phyloP scores from a whole-genome alignment of 73 alveolate species.

The Paramecium tetraurelia region DNA sequence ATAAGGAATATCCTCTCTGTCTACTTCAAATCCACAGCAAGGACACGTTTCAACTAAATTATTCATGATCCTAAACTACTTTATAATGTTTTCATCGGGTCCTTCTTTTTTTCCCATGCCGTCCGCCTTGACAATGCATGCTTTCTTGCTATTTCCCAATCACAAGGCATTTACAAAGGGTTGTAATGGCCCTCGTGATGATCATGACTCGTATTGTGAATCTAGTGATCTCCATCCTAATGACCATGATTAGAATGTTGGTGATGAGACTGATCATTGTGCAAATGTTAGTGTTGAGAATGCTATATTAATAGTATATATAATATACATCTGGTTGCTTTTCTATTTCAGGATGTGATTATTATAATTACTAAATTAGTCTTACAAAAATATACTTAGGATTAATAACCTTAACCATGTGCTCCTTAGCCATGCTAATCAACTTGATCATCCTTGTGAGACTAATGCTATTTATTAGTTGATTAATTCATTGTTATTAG shows the following conservation, averaged over 20 bases:
- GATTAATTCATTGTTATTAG: neutral
- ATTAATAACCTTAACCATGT: neutral
- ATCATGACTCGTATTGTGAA: neutral
- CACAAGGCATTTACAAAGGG: slow-evolving; percentile 55
- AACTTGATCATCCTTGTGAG: neutral
- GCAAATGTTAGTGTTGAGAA: neutral
- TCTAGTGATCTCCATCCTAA: neutral
- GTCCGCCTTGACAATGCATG: slow-evolving; percentile 57
- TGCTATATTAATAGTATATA: neutral
- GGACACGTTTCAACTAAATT: slow-evolving; percentile 44
- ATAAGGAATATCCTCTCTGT: neutral
- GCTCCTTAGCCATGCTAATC: neutral
- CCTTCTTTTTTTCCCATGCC: slow-evolving; percentile 29
- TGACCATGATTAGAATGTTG: neutral
- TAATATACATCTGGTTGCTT: neutral
- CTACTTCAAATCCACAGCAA: slow-evolving; percentile 50
- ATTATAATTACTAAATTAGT: neutral
- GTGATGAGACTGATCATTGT: neutral
- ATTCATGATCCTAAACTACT: neutral
- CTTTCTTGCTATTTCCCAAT: slow-evolving; percentile 54
- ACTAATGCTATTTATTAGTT: neutral
- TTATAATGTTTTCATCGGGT: slow-evolving; percentile 33
- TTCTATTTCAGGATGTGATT: neutral
- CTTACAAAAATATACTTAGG: neutral
- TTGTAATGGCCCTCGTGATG: neutral